phyloP scores from a whole-genome alignment of 345 rosid genomes.

The Citrus medica region DNA sequence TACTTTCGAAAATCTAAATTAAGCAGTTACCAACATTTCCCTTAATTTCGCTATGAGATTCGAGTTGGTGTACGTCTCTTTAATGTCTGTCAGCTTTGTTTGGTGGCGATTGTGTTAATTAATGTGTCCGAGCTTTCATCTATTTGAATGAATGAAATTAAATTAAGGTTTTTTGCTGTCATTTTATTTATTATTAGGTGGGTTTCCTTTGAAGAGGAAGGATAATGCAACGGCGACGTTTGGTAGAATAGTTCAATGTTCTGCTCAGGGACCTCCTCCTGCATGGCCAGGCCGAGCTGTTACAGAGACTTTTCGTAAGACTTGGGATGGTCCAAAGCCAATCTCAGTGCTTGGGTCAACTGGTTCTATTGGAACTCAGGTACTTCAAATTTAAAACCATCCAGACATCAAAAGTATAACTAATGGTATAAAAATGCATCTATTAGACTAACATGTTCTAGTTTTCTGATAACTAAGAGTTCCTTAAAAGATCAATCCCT shows the following conservation, averaged over 20 bases:
- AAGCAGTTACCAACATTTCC: too few species aligned
- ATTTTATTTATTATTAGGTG: constrained; percentile 39
- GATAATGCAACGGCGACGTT: constrained; percentile 28
- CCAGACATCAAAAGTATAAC: not conserved
- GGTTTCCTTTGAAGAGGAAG: constrained; percentile 53
- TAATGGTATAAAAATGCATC: not conserved
- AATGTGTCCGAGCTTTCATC: too few species aligned
- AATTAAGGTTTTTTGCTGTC: constrained; percentile 2
- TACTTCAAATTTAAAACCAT: constrained; percentile 7
- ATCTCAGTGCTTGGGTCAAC: constrained; percentile 92
- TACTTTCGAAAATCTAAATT: too few species aligned
- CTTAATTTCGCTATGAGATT: too few species aligned
- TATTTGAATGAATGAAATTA: not conserved
- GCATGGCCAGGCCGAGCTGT: constrained; percentile 97
- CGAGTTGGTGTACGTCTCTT: too few species aligned
- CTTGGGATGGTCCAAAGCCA: constrained; percentile 93
- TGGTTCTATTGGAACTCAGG: constrained; percentile 99
- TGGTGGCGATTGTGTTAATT: too few species aligned
- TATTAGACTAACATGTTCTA: not conserved
- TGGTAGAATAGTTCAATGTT: constrained; percentile 64
- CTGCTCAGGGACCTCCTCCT: constrained; percentile 65
- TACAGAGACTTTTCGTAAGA: constrained; percentile 55
- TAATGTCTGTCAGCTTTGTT: too few species aligned
- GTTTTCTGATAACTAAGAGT: not conserved
- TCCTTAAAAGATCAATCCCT: too few species aligned